Evolutionary conservation across 805 yeast genomes (phyloP).

Genomic region (Hanseniaspora mollemarum): DNA sequence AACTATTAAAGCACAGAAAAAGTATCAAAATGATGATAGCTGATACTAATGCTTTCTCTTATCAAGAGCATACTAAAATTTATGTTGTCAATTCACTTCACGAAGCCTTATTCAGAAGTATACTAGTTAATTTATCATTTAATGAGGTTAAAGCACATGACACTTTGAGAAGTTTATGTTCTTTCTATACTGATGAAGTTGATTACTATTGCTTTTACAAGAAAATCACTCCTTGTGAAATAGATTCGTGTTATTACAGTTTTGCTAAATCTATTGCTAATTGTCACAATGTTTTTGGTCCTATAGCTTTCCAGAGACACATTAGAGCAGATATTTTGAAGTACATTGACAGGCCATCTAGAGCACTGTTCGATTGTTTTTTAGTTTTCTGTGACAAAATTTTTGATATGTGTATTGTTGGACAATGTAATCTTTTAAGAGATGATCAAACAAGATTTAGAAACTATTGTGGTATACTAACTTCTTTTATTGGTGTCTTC

Average conservation of each 20-base stretch:
- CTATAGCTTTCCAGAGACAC: conserved; percentile 62
- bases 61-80: conserved; percentile 24
- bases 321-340: conserved; percentile 36
- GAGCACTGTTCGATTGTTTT: conserved; percentile 27
- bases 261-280: conserved; percentile 37
- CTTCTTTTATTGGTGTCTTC: conserved; percentile 58
- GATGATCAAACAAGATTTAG: conserved; percentile 41
- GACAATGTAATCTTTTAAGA: conserved; percentile 23
- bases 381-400: conserved; percentile 32
- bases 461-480: conserved; percentile 62
- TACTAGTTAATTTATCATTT: conserved; percentile 42
- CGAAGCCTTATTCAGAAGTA: conserved; percentile 39
- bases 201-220: conserved; percentile 24
- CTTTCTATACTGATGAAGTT: conserved; percentile 23
- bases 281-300: conserved; percentile 51
- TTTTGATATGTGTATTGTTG: conserved; percentile 19
- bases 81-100: conserved; percentile 29
- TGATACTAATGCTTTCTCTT: conserved; percentile 21
- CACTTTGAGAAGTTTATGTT: conserved; percentile 36
- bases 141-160: conserved; percentile 42
- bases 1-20: conserved; percentile 30
- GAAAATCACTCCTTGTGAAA: conserved; percentile 20
- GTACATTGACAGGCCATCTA: conserved; percentile 22
- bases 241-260: conserved; percentile 27
- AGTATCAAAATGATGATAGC: conserved; percentile 26